Percentiles rank a stretch among this genome's conserved stretches.
Evolutionary conservation across 306 rosid species (phyloP).

Genomic region (Lupinus albus): DNA sequence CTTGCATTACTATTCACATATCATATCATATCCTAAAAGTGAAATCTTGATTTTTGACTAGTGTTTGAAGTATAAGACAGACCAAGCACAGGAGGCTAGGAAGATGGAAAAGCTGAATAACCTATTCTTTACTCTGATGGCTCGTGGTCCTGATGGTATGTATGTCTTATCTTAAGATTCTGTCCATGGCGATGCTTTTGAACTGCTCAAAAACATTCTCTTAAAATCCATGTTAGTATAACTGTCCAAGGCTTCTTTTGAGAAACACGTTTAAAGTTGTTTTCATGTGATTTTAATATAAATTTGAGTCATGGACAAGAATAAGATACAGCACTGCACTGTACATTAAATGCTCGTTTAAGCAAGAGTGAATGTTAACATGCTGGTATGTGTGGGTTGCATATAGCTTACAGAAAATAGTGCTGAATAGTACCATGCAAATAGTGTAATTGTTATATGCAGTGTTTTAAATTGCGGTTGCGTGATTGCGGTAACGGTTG

Average conservation of each 20-base stretch:
- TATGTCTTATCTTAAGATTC: conserved; percentile 35
- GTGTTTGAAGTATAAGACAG: conserved; percentile 89
- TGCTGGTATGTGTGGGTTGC: conserved; percentile 1
- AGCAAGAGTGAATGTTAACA: not conserved
- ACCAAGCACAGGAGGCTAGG: conserved; percentile 87
- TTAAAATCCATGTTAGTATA: not conserved
- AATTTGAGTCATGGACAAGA: not conserved
- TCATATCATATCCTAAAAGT: conserved; percentile 14
- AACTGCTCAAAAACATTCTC: not conserved
- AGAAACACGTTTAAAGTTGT: not conserved
- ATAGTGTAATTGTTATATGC: not conserved
- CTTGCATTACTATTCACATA: not conserved
- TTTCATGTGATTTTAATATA: not conserved
- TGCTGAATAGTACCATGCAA: not conserved
- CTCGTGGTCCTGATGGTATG: conserved; percentile 89
- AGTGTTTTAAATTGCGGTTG: too few species aligned
- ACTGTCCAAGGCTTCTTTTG: conserved; percentile 1
- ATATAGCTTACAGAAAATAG: not conserved
- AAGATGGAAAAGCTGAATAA: conserved; percentile 91
- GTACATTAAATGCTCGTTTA: not conserved
- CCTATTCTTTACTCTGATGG: conserved; percentile 86
- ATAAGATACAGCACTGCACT: not conserved
- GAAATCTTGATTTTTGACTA: conserved; percentile 38
- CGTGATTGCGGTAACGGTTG: too few species aligned
- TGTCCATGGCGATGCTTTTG: conserved; percentile 16